A percentile compares a stretch with the other conserved stretches of the same genome.
These are phyloP conservation scores for Xanthoconium stramineum DNA, from an alignment of 768 basidiomycete species.

Conservation along the genomic window DNA sequence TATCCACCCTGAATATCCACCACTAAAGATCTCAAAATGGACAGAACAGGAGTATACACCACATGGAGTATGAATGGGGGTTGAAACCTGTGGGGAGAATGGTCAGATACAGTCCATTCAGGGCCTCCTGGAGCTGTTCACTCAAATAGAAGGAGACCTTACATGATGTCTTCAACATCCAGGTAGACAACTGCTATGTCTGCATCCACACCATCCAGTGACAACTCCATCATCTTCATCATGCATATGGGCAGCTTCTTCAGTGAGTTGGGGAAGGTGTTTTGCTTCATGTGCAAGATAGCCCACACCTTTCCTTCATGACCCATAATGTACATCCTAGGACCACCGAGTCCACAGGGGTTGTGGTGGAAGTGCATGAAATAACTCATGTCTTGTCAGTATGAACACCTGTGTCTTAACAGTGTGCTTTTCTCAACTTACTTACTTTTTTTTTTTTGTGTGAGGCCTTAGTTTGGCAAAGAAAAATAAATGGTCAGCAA, in stretches of 20 bases:
- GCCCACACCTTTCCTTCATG: not conserved
- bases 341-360: not conserved
- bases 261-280: not conserved
- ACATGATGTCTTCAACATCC: not conserved
- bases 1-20: too few relatives aligned
- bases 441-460: too few relatives aligned
- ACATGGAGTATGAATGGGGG: not conserved
- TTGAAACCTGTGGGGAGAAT: conserved; percentile 2
- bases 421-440: too few relatives aligned
- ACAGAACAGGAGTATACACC: not conserved
- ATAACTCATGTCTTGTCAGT: too few relatives aligned
- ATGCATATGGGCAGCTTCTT: not conserved
- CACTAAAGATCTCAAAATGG: not conserved
- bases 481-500: too few relatives aligned
- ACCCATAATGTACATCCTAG: not conserved
- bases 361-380: not conserved
- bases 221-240: not conserved
- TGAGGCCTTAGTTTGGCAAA: too few relatives aligned
- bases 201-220: not conserved
- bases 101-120: not conserved
- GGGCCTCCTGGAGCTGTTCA: too few relatives aligned
- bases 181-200: not conserved
- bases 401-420: too few relatives aligned
- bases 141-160: not conserved
- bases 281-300: not conserved